phyloP scores from a whole-genome alignment of 331 rosid genomes.

The Quercus tomentella region DNA sequence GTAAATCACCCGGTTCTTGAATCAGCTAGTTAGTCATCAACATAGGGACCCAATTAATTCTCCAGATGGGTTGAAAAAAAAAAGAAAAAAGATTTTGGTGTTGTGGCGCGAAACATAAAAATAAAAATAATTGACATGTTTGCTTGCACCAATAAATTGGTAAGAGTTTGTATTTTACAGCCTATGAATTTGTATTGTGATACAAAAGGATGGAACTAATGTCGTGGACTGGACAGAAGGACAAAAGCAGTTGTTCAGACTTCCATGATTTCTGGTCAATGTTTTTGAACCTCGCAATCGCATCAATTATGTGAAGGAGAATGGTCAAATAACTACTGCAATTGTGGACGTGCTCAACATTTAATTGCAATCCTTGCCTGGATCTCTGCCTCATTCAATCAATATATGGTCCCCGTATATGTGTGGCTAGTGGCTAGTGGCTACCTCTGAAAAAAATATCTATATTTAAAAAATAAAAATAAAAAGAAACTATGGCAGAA shows the following conservation, averaged over 20 bases:
- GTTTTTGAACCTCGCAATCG: constrained; percentile 8
- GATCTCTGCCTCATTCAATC: constrained; percentile 3
- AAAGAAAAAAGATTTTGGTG: too few species aligned
- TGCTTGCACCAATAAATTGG: too few species aligned
- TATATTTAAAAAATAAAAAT: background rate
- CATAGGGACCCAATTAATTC: too few species aligned
- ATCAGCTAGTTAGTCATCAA: too few species aligned
- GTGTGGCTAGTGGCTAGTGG: background rate
- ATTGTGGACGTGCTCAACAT: constrained; percentile 1
- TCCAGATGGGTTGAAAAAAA: too few species aligned
- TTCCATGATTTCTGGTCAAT: constrained; percentile 44
- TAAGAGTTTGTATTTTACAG: background rate
- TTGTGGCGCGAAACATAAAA: too few species aligned
- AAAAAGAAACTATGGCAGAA: background rate
- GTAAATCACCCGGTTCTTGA: too few species aligned
- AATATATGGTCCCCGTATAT: background rate
- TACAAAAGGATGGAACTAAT: background rate
- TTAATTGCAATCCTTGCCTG: constrained; percentile 12
- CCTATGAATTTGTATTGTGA: background rate
- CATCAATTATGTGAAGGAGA: constrained; percentile 3
- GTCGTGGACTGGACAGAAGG: constrained; percentile 10
- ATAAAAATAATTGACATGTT: too few species aligned
- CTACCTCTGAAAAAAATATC: background rate
- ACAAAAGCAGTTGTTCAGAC: constrained; percentile 13
- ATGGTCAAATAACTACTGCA: constrained; percentile 30